Evolutionary conservation across 2,329 filamentous ascomycete genomes (phyloP), one percentile per base, ranked within the genome.

Genomic region (Aspergillus aculeatinus): DNA sequence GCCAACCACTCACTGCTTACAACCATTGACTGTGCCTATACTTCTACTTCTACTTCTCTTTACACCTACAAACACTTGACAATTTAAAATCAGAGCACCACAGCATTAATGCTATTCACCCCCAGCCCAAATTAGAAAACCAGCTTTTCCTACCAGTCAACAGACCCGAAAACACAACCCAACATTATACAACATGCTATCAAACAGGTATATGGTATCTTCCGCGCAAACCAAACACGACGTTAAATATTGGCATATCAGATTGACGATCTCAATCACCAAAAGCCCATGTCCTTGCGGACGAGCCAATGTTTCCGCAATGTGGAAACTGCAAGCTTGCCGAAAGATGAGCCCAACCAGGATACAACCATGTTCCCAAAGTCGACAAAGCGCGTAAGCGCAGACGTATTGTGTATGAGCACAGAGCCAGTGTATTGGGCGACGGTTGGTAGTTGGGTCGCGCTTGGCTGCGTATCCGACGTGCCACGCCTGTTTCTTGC

Each of bases 221-320:
- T 27, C 33, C 21, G 23, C 39, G 50, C 44, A 52, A 52, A 23
- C 19, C n/a, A 42, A 60, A 57, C 42, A 52, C 48, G 54, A 51
- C 44, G 29, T 27, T 21, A 55, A 54, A 55, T 5, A 35, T 57
- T 55, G 35, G 52, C 55, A 29, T 48, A 27, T 27, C 0, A 54
- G 10, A 33, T 14, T 10, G 23, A 29, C 31, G 51, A 39, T 31
- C 42, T 39, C 49, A 29, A 29, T 64, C 51, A 65, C 35, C 55
- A 60, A 35, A 65, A 27, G 42, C 61, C 60, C 55, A 67, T 25
- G 60, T 63, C 64, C 60, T 67, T 67, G 55, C 63, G 57, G 42
- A 48, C 53, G 21, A 58, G 52, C 53, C 54, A 59, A 58, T 61
- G 59, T 35, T 63, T 56, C 50, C 57, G 57, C 31, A 60, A 65